These are phyloP conservation scores for Fusarium lateritium DNA, from an alignment of 2,329 filamentous ascomycete genomes.

Conservation along the genomic window DNA sequence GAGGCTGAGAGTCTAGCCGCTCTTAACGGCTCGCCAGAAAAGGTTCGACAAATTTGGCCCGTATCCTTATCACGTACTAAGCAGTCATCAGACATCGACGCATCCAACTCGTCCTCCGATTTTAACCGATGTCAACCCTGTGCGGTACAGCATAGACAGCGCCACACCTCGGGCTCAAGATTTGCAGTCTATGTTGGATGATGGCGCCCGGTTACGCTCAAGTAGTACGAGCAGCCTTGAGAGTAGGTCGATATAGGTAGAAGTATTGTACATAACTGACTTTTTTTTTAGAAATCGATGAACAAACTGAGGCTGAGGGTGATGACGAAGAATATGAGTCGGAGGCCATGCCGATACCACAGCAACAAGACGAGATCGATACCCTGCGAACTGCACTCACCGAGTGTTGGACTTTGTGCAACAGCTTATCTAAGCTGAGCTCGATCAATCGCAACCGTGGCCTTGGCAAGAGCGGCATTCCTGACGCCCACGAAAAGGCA, in stretches of 20 bases:
- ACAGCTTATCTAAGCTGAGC: conserved; percentile 87
- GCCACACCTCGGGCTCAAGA: conserved; percentile 89
- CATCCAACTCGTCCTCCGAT: conserved; percentile 76
- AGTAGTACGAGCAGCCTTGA: conserved; percentile 83
- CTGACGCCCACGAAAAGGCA: conserved; percentile 85
- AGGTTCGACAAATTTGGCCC: conserved; percentile 36
- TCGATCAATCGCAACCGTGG: conserved; percentile 85
- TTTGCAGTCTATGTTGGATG: conserved; percentile 77
- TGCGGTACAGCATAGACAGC: conserved; percentile 75
- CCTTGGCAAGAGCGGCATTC: conserved; percentile 80
- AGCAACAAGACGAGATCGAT: conserved; percentile 72
- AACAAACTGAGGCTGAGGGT: conserved; percentile 66
- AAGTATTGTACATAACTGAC: conserved; percentile 28
- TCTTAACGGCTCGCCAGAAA: conserved; percentile 41
- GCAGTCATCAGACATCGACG: conserved; percentile 25
- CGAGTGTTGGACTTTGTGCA: conserved; percentile 95
- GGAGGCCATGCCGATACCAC: conserved; percentile 57
- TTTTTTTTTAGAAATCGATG: conserved; percentile 66
- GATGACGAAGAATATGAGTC: conserved; percentile 69
- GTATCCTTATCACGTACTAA: conserved; percentile 16
- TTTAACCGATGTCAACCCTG: conserved; percentile 79
- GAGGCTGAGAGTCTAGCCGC: conserved; percentile 54
- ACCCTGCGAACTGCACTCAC: conserved; percentile 83
- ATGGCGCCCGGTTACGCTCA: conserved; percentile 70
- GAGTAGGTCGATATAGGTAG: conserved; percentile 66